Evolutionary conservation across 106 monocot genomes (phyloP).

Genomic region (Agapanthus africanus): DNA sequence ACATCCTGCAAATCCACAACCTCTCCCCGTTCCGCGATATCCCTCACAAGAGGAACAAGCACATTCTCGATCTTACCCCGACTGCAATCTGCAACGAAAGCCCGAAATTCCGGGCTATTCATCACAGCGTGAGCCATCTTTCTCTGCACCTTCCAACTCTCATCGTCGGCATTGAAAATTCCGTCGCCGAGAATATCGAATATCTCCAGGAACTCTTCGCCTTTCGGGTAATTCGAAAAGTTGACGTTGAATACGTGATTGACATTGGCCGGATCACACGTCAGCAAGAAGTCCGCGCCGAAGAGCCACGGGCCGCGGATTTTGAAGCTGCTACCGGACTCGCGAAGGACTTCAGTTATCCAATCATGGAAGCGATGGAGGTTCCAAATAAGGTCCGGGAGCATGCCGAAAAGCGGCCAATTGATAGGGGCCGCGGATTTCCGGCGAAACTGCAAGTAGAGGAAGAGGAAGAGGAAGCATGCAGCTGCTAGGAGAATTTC

Average conservation of each 20-base stretch:
- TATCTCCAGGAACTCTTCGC: not conserved
- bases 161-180: slow-evolving; percentile 8
- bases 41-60: slow-evolving; percentile 1
- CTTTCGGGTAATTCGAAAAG: slow-evolving; percentile 14
- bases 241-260: slow-evolving; percentile 12
- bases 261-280: slow-evolving; percentile 9
- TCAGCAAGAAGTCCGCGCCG: slow-evolving; percentile 2
- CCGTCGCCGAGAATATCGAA: slow-evolving; percentile 18
- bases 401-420: not conserved
- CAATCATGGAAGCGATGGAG: not conserved
- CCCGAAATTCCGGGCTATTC: not conserved
- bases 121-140: slow-evolving; percentile 2
- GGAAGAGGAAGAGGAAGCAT: not conserved
- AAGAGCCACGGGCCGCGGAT: not conserved
- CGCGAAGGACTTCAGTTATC: not conserved
- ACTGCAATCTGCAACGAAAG: not conserved
- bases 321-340: not conserved
- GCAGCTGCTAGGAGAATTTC: not conserved
- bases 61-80: not conserved
- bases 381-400: not conserved
- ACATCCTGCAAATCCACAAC: not conserved
- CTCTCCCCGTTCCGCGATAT: not conserved
- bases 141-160: slow-evolving; percentile 10
- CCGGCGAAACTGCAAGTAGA: not conserved
- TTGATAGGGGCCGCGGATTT: not conserved